Evolutionary conservation across 352 stramenopile species (phyloP), one percentile per base, ranked within the genome.

Genomic region (Elongisporangium senticosum): DNA sequence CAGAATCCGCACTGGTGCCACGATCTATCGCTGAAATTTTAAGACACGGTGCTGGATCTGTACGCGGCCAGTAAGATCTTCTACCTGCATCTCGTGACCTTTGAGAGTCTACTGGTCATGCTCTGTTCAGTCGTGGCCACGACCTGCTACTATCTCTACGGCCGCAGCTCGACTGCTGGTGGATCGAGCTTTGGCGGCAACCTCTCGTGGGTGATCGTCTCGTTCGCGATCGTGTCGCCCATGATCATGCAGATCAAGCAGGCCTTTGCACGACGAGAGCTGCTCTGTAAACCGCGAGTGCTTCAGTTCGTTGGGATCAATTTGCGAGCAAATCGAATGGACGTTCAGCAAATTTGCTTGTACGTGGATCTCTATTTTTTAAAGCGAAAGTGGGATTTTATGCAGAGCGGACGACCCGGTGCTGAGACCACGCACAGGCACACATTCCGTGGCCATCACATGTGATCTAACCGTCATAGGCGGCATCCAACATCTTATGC

Each of bases 181-280:
- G 69, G 68, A 24, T 51, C 68, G 14, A 74, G 63, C 37, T 92
- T 93, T 56, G 79, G 77, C 23, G 80, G 82, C 55, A 96, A 96
- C 60, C 83, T 96, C 50, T 92, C 84, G 68, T 94, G 79, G 77
- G 87, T 78, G 47, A 87, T 91, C 62, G 72, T 91, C 48, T 79
- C 82, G 11, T 90, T 95, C 51, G 81, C 86, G 7, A 74, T 95
- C 33, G 83, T 92, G 20, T 87, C 84, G 54, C 86, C 86, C 15
- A 88, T 92, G 79, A 95, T 92, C 71, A 93, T 93, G 82, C 83
- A 93, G 63, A 92, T 95, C 71, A 75, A 73, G 15, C 83, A 95
- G 61, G 86, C 86, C 15, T 95, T 93, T 57, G 57, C 68, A 15
- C 76, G 83, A 6, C 77, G 86, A 40, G 86, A 95, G 62, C 59